Evolutionary conservation across 805 yeast genomes (phyloP).

Genomic region (Hanseniaspora occidentalis): DNA sequence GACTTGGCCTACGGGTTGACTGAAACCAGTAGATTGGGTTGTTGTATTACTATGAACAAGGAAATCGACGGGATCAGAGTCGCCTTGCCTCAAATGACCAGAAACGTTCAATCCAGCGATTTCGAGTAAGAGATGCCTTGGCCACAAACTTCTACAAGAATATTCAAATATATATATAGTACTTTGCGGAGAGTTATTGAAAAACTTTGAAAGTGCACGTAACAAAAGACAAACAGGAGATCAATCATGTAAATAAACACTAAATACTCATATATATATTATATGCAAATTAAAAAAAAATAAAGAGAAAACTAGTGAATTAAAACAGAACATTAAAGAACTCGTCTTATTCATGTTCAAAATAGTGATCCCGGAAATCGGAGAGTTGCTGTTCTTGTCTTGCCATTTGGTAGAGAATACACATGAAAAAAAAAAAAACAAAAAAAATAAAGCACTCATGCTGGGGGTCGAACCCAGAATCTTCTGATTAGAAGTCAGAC

Average conservation of each 20-base stretch:
- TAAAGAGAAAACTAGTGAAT: neutral
- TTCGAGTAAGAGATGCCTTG: constrained; percentile 35
- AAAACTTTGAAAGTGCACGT: neutral
- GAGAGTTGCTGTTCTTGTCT: no score
- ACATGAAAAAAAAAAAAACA: constrained; percentile 6
- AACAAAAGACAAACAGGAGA: neutral
- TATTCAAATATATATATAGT: neutral
- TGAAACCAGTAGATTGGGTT: constrained; percentile 91
- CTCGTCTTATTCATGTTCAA: neutral
- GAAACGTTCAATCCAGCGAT: constrained; percentile 77
- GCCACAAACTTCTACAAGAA: no score
- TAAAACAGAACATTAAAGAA: neutral
- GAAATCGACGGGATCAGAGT: constrained; percentile 88
- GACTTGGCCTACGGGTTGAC: constrained; percentile 96
- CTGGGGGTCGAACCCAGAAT: constrained; percentile 46
- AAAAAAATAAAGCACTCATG: constrained; percentile 29
- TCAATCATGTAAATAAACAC: neutral
- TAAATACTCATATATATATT: neutral
- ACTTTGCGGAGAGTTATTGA: neutral
- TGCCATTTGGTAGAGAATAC: no score
- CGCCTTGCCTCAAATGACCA: constrained; percentile 94
- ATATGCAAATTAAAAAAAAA: neutral
- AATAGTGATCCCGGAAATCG: neutral
- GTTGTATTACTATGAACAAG: constrained; percentile 82
- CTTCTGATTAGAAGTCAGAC: constrained; percentile 45